Base-by-base conservation (phyloP, 805 yeast genomes). In the Candida boleticola region DNA sequence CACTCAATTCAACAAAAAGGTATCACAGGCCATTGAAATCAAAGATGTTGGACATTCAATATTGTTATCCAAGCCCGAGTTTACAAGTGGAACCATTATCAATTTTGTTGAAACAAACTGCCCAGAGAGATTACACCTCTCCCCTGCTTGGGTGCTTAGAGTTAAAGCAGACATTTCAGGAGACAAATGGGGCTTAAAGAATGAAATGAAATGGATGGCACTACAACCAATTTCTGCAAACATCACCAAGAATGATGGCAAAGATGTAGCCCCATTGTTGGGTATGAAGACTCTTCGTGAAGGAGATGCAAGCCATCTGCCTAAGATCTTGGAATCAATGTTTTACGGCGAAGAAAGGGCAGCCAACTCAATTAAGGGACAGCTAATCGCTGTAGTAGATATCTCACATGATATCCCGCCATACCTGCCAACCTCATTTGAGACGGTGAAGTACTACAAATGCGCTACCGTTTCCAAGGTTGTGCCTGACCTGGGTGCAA, bases 171-270 rank as follows among this genome's bases (percentile, higher is more conserved):
- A 77, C 40, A 72, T 79, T 11, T 74, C 79, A 20, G 85, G 84
- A 2, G 85, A 79, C 51, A 85, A 85, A 60, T 85, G 92, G 92
- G 86, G 89, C 18, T 61, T 85, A 48, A 85, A 85, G 59, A 85
- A 85, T 54, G 85, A 83, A 54, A 73, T 68, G 46, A 85, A 85
- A 57, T 85, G 93, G 92, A 70, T 73, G 54, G 64, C 71, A 26
- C 68, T 80, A 5, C 68, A 70, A 35, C 67, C 80, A 0, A 67
- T 85, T 0, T 78, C 84, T 0, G 48, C 61, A 44, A 71, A 66
- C 36, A 63, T 79, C 14, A 45, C 59, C 19, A 53, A 71, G 32
- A 13, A 6, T 5, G 62, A 53, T 43, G 60, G 60, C 3, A 60
- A 45, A 41, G 71, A 60, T 20, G 53, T 53, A 1, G 64, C 83